Evolutionary conservation across 2,329 filamentous ascomycete genomes (phyloP).

Genomic region (Epichloe hybrida): DNA sequence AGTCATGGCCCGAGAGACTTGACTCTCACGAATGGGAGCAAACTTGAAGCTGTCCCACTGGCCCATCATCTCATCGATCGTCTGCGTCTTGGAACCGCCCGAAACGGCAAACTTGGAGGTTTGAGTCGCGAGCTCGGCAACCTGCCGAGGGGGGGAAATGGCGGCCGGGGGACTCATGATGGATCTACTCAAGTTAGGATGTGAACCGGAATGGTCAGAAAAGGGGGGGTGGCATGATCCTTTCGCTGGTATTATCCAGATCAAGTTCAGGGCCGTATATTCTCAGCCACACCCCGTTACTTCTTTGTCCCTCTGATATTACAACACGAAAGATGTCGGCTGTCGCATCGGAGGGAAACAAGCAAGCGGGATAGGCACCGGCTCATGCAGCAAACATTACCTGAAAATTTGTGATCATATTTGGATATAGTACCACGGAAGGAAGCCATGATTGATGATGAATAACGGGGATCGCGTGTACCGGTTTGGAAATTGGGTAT

Average conservation of each 20-base stretch:
- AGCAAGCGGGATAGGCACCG: constrained; percentile 34
- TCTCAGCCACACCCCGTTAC: constrained; percentile 45
- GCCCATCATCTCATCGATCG: constrained; percentile 51
- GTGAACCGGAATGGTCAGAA: constrained; percentile 12
- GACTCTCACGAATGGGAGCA: constrained; percentile 76
- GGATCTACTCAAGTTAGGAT: constrained; percentile 20
- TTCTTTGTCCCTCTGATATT: not conserved
- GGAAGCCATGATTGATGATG: constrained; percentile 19
- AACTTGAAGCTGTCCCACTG: constrained; percentile 78
- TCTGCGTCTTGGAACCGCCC: constrained; percentile 24
- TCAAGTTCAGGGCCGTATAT: constrained; percentile 90
- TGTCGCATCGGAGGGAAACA: not conserved
- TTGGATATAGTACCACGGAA: constrained; percentile 23
- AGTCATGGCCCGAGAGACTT: constrained; percentile 89
- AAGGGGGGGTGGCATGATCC: constrained; percentile 70
- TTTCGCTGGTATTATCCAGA: constrained; percentile 99
- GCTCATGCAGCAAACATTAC: constrained; percentile 45
- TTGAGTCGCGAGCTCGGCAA: constrained; percentile 30
- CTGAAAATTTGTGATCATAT: constrained; percentile 23
- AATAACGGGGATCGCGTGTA: constrained; percentile 12
- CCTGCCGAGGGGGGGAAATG: constrained; percentile 41
- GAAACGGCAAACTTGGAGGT: constrained; percentile 28
- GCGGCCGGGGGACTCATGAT: constrained; percentile 75
- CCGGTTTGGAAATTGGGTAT: constrained; percentile 9
- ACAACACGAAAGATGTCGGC: not conserved